phyloP scores from a whole-genome alignment of 208 protist species.

The Crithidia acanthocephali region DNA sequence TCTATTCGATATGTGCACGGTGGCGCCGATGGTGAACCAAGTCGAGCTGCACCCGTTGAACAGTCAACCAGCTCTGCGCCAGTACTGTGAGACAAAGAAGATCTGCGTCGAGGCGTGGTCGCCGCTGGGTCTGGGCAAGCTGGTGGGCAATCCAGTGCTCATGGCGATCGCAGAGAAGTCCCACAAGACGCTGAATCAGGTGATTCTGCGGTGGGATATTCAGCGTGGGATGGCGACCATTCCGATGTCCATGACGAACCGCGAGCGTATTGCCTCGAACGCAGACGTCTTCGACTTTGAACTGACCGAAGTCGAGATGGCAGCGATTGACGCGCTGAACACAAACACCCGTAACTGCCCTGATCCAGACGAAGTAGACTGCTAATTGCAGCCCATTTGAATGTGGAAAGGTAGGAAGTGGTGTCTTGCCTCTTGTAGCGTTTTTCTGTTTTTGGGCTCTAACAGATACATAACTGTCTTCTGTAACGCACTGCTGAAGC shows the following conservation, averaged over 20 bases:
- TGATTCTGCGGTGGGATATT: constrained; percentile 73
- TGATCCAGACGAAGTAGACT: constrained; percentile 44
- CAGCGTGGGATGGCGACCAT: constrained; percentile 74
- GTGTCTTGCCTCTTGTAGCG: too few relatives aligned
- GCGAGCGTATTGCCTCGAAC: constrained; percentile 87
- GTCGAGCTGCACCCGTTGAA: constrained; percentile 88
- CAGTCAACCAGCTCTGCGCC: constrained; percentile 53
- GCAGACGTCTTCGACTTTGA: constrained; percentile 66
- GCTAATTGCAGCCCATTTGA: too few relatives aligned
- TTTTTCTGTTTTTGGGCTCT: too few relatives aligned
- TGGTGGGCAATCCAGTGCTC: constrained; percentile 29
- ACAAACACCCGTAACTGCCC: constrained; percentile 46
- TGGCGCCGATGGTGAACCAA: constrained; percentile 89
- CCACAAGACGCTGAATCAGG: constrained; percentile 51
- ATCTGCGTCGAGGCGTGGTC: constrained; percentile 86
- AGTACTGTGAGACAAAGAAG: constrained; percentile 61
- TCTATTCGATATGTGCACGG: constrained; percentile 57
- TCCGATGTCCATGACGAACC: constrained; percentile 86
- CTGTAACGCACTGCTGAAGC: too few relatives aligned
- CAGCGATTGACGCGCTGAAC: constrained; percentile 53
- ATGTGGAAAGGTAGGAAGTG: too few relatives aligned
- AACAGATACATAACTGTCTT: too few relatives aligned
- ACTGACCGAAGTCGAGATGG: constrained; percentile 58
- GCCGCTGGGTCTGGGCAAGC: constrained; percentile 68
- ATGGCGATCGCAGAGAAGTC: constrained; percentile 37